A percentile compares a stretch with the other conserved stretches of the same genome.
Conservation (phyloP, 2,329 filamentous ascomycete species). For the Trichoderma hamatum region DNA sequence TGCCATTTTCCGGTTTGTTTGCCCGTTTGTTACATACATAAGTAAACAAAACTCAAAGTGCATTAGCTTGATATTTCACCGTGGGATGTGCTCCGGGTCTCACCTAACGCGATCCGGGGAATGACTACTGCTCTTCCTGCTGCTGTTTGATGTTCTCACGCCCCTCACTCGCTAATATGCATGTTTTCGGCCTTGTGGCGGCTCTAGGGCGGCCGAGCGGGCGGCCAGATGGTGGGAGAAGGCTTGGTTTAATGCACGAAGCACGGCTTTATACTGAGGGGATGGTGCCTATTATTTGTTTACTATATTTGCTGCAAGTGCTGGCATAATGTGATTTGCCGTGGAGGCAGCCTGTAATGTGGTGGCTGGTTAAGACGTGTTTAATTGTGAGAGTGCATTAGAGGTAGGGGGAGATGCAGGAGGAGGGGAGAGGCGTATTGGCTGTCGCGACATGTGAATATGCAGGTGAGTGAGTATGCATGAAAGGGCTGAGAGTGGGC, state of each 20-base stretch:
- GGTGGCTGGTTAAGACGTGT: neutral
- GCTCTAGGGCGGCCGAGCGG: neutral
- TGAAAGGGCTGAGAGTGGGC: neutral
- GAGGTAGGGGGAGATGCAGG: neutral
- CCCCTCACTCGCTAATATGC: constrained; percentile 15
- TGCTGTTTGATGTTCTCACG: neutral
- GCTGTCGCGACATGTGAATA: neutral
- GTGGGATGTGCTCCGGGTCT: neutral
- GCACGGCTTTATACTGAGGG: neutral
- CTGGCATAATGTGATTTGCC: neutral
- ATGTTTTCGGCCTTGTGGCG: constrained; percentile 4
- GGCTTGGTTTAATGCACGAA: neutral
- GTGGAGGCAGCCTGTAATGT: neutral
- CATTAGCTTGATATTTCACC: neutral
- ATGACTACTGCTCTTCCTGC: neutral
- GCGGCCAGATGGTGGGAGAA: constrained; percentile 1
- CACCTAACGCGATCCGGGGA: neutral
- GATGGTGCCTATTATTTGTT: neutral
- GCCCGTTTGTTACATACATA: neutral
- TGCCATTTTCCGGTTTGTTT: neutral
- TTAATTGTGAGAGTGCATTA: neutral
- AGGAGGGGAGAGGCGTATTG: neutral
- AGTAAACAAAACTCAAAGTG: neutral
- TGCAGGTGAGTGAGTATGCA: neutral
- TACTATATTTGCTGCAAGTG: neutral